Evolutionary conservation across 2,329 filamentous ascomycete species (phyloP), one percentile per base, ranked within the genome.

Genomic region (Nothophoma quercina): DNA sequence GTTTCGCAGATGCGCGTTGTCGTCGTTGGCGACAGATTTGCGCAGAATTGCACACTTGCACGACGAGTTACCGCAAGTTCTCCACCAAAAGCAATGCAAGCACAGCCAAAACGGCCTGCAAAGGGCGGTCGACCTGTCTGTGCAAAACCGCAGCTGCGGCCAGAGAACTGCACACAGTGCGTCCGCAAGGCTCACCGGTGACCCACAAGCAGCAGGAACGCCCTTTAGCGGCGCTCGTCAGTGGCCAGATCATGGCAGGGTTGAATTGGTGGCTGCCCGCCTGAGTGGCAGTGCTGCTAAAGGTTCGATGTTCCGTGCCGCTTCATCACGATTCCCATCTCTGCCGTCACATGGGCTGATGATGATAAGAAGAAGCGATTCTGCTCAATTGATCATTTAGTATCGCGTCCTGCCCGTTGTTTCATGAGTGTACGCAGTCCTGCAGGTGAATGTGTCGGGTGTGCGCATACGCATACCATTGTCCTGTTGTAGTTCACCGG

Each of bases 201-300:
- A 63, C 50, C 56, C 53, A 51, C 38, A 63, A 56, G 36, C 52
- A 63, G 58, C 58, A 63, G 56, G 55, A 63, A 63, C 56, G 58
- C 51, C 48, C 53, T 40, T 36, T 60, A 60, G 60, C 45, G 47
- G 45, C 33, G 56, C 53, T 30, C 22, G 43, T 42, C 51, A 55
- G 26, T 57, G 56, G 58, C 38, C 42, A 51, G 35, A 55, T 49
- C 46, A 47, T 41, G 43, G 42, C 50, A 49, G 54, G 50, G 26
- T 36, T 28, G 25, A 23, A 30, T 29, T 41, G 30, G 39, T 48
- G 47, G 55, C 46, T 54, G 53, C 56, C 49, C 49, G 53, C 46
- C 47, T 47, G 47, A 55, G 28, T 46, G 58, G 60, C 60, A 62
- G 60, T 63, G 60, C 56, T 46, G 56, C 21, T 32, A 49, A 19